These are phyloP conservation scores for Xylogone sp. DNA, from an alignment of 2,329 filamentous ascomycete species.

Conservation along the genomic window DNA sequence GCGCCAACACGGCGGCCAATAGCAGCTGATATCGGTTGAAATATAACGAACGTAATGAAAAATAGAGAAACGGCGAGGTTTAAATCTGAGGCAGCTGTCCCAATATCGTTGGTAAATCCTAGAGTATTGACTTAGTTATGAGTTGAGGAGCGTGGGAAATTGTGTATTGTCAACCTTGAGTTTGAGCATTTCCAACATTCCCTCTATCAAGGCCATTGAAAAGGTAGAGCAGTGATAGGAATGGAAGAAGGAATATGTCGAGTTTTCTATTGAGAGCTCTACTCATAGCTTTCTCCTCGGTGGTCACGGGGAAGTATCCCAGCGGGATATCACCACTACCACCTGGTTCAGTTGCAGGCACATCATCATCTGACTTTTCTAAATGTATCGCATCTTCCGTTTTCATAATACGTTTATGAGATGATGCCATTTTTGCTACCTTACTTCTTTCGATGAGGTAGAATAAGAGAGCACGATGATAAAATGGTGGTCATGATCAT, in stretches of 20 bases:
- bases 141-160: no score
- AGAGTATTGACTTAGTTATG: not conserved
- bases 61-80: slow-evolving; percentile 6
- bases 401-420: not conserved
- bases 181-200: slow-evolving; percentile 28
- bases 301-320: slow-evolving; percentile 6
- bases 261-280: slow-evolving; percentile 17
- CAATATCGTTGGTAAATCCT: slow-evolving; percentile 51
- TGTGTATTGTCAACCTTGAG: no score
- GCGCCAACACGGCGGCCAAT: slow-evolving; percentile 41
- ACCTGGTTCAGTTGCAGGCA: not conserved
- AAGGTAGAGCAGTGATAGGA: slow-evolving; percentile 26
- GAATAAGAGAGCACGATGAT: not conserved
- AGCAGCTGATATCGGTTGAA: slow-evolving; percentile 45
- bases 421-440: not conserved
- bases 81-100: slow-evolving; percentile 44
- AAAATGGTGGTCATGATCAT: not conserved
- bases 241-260: slow-evolving; percentile 13
- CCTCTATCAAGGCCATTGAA: slow-evolving; percentile 42
- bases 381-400: slow-evolving; percentile 1
- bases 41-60: slow-evolving; percentile 46
- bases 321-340: not conserved
- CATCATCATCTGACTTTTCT: not conserved
- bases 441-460: not conserved
- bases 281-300: slow-evolving; percentile 4